A percentile compares a stretch with the other conserved stretches of the same genome.
Conservation (phyloP, 768 basidiomycete genomes). For the Hemileccinum rubropunctum region DNA sequence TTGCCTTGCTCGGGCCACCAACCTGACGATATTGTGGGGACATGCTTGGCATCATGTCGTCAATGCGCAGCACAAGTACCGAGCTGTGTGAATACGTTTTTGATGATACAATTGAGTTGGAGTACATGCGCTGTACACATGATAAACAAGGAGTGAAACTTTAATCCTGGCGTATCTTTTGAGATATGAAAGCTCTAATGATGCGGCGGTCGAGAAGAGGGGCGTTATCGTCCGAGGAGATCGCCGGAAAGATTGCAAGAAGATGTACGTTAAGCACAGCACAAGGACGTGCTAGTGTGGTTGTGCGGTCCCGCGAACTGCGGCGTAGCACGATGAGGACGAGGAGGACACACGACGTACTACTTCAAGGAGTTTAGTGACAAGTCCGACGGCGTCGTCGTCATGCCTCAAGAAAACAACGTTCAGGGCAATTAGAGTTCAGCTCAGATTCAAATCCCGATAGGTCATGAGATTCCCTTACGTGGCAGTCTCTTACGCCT, state of each 20-base stretch:
- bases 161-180: too few species aligned
- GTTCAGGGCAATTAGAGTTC: constrained; percentile 22
- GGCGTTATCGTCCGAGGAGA: constrained; percentile 27
- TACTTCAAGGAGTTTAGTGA: constrained; percentile 20
- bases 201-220: too few species aligned
- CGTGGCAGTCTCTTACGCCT: constrained; percentile 26
- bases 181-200: too few species aligned
- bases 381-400: background rate
- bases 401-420: constrained; percentile 23
- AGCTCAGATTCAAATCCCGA: constrained; percentile 28
- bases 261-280: constrained; percentile 21
- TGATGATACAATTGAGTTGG: constrained; percentile 7
- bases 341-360: too few species aligned
- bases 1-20: too few species aligned
- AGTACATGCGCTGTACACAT: constrained; percentile 10
- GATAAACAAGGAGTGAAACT: constrained; percentile 8
- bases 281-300: background rate
- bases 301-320: constrained; percentile 21
- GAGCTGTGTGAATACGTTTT: too few species aligned
- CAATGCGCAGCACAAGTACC: background rate
- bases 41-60: constrained; percentile 5
- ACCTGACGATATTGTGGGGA: too few species aligned
- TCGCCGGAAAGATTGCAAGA: too few species aligned
- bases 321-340: constrained; percentile 4
- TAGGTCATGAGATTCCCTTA: constrained; percentile 7